Evolutionary conservation across 257 asterid genomes (phyloP).

Genomic region (Plectranthus barbatus): DNA sequence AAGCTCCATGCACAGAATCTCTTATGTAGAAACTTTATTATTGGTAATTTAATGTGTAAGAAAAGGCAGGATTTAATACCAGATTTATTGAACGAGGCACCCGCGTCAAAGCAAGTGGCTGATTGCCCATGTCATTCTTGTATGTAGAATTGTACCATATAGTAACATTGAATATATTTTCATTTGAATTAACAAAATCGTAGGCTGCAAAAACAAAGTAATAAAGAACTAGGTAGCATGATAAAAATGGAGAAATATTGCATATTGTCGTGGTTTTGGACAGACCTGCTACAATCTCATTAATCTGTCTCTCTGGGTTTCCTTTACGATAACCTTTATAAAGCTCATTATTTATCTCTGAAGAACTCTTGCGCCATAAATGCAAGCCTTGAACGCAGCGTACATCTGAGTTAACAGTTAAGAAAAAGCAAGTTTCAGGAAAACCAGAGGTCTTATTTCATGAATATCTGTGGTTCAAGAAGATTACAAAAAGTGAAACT

Average conservation of each 20-base stretch:
- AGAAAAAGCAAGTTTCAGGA: constrained; percentile 4
- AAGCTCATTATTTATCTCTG: constrained; percentile 71
- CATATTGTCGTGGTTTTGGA: constrained; percentile 8
- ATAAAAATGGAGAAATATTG: constrained; percentile 12
- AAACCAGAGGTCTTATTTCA: neutral
- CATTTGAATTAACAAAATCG: constrained; percentile 67
- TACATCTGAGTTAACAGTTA: constrained; percentile 36
- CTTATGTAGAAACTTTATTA: too few relatives aligned
- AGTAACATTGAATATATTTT: constrained; percentile 56
- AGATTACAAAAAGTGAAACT: neutral
- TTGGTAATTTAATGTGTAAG: too few relatives aligned
- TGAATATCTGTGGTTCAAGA: neutral
- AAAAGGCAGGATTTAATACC: constrained; percentile 40
- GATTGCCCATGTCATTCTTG: constrained; percentile 54
- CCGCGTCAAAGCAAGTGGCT: constrained; percentile 62
- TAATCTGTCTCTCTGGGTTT: constrained; percentile 56
- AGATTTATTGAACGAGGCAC: constrained; percentile 92
- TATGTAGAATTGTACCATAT: constrained; percentile 91
- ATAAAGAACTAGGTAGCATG: constrained; percentile 11
- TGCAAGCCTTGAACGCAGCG: constrained; percentile 55
- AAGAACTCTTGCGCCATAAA: constrained; percentile 86
- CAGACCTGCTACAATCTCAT: constrained; percentile 78
- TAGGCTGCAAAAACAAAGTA: constrained; percentile 59
- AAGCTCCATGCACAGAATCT: too few relatives aligned
- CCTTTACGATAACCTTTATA: constrained; percentile 80